phyloP scores from a whole-genome alignment of 208 protist genomes.

The Leishmania gerbilli region DNA sequence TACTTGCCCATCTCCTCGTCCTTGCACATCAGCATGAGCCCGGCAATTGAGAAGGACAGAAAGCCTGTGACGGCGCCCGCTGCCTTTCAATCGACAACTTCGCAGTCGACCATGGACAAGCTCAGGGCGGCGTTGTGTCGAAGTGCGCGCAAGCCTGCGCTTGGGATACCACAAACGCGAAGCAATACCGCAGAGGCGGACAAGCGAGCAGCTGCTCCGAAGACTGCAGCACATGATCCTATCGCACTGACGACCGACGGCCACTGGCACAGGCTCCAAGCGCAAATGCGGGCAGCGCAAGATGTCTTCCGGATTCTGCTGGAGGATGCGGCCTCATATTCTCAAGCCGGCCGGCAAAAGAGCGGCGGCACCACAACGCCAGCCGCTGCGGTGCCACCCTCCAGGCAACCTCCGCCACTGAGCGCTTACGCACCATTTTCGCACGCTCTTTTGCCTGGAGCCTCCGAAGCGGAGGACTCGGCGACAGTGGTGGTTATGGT shows the following conservation, averaged over 20 bases:
- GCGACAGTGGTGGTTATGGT: not conserved
- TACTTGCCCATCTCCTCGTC: not conserved
- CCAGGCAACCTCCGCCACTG: not conserved
- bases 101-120: not conserved
- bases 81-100: not conserved
- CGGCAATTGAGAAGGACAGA: not conserved
- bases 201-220: not conserved
- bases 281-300: not conserved
- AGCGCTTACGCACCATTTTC: not conserved
- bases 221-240: conserved; percentile 1
- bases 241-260: not conserved
- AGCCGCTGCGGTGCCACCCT: not conserved
- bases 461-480: not conserved
- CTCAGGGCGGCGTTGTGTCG: not conserved
- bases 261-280: conserved; percentile 5
- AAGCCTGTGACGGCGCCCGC: not conserved
- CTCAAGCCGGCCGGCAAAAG: not conserved
- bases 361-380: not conserved
- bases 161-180: not conserved
- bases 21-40: not conserved
- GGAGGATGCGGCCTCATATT: not conserved
- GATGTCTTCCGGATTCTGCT: not conserved
- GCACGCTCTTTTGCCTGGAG: not conserved
- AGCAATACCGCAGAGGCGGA: not conserved
- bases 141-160: not conserved